Conservation (phyloP, 768 basidiomycete genomes). For the Coprinopsis strossmayeri region DNA sequence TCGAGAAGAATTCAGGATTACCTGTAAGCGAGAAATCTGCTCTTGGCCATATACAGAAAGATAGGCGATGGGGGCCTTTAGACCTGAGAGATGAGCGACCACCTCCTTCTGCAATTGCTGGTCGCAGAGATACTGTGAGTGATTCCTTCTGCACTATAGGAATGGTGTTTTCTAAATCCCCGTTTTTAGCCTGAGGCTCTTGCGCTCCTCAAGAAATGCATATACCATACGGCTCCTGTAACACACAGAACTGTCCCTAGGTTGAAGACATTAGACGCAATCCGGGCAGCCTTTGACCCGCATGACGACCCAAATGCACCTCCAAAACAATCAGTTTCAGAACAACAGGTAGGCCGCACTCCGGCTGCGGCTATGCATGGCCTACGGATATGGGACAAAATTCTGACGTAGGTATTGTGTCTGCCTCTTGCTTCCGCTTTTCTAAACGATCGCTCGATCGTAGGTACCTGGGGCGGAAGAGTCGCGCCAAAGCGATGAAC, state of each 20-base stretch:
- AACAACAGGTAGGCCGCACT: constrained; percentile 37
- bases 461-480: constrained; percentile 45
- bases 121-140: constrained; percentile 58
- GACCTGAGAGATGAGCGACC: constrained; percentile 63
- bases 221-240: constrained; percentile 48
- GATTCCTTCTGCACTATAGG: neutral
- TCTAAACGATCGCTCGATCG: neutral
- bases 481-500: constrained; percentile 26
- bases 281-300: constrained; percentile 44
- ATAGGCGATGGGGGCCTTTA: constrained; percentile 46
- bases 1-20: constrained; percentile 1
- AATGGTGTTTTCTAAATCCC: neutral
- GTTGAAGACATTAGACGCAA: constrained; percentile 34
- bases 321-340: constrained; percentile 50
- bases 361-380: constrained; percentile 45
- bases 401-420: constrained; percentile 36
- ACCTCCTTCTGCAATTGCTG: constrained; percentile 67
- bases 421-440: constrained; percentile 6
- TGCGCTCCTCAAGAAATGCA: constrained; percentile 47
- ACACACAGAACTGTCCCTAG: constrained; percentile 49
- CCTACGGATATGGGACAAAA: constrained; percentile 46
- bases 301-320: constrained; percentile 40
- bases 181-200: constrained; percentile 41
- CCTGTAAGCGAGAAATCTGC: constrained; percentile 11
- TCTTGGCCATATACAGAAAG: constrained; percentile 27